These are phyloP conservation scores for Arthrobotrys conoides DNA, from an alignment of 2,329 filamentous ascomycete species.

Conservation along the genomic window DNA sequence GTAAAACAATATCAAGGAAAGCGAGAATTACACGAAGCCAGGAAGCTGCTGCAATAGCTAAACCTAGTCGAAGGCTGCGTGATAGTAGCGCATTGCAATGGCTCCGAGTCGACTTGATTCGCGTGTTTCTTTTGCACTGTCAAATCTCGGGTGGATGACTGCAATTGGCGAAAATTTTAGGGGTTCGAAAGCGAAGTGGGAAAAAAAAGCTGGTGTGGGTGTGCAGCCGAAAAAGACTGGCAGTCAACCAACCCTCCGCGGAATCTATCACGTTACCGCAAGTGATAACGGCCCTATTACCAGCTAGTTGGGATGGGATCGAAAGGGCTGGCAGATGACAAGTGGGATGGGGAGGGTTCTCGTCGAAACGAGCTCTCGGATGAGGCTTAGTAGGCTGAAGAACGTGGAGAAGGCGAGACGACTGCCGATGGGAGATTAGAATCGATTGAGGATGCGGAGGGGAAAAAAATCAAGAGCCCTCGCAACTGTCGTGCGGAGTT, in stretches of 20 bases:
- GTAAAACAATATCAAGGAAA: constrained; percentile 38
- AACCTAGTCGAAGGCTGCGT: constrained; percentile 54
- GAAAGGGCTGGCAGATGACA: constrained; percentile 12
- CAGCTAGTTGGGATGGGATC: constrained; percentile 24
- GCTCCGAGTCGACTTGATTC: constrained; percentile 59
- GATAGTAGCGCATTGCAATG: constrained; percentile 49
- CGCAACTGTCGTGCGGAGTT: constrained; percentile 38
- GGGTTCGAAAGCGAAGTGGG: constrained; percentile 43
- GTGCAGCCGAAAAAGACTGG: constrained; percentile 31
- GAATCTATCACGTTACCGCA: constrained; percentile 51
- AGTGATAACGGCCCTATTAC: constrained; percentile 14
- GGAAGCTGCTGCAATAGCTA: constrained; percentile 59
- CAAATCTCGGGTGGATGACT: constrained; percentile 61
- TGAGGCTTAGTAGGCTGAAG: constrained; percentile 39
- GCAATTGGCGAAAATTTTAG: constrained; percentile 61
- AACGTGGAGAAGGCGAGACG: constrained; percentile 38
- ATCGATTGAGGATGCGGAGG: constrained; percentile 16
- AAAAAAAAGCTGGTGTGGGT: constrained; percentile 38
- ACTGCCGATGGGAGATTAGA: constrained; percentile 52
- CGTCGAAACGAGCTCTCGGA: constrained; percentile 56
- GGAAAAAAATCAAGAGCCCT: constrained; percentile 29
- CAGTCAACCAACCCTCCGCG: constrained; percentile 23
- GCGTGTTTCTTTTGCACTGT: constrained; percentile 57
- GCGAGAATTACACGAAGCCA: constrained; percentile 55
- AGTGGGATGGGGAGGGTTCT: constrained; percentile 22